A percentile compares a stretch with the other conserved stretches of the same genome.
Evolutionary conservation across 495 filamentous ascomycete genomes (phyloP).

Genomic region (Hamigera avellanea): DNA sequence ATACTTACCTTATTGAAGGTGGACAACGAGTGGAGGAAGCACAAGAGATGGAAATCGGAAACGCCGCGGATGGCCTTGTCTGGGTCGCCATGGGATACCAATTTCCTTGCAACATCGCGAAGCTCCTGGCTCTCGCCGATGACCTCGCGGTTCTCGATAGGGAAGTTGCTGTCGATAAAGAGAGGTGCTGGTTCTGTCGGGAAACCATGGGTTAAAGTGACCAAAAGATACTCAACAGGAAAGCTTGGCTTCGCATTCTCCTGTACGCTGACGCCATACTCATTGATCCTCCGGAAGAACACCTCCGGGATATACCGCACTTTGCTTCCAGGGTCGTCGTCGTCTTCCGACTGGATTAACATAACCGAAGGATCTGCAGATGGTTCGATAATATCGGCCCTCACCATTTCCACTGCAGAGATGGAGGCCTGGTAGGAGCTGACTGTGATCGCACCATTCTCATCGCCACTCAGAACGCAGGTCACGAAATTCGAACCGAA

Average conservation of each 20-base stretch:
- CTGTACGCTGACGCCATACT: conserved; percentile 91
- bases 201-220: conserved; percentile 95
- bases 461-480: conserved; percentile 86
- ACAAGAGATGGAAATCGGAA: conserved; percentile 89
- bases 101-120: conserved; percentile 45
- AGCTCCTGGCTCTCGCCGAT: conserved; percentile 76
- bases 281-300: conserved; percentile 90
- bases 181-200: conserved; percentile 64
- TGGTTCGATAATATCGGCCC: conserved; percentile 89
- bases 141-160: conserved; percentile 80
- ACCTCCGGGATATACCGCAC: conserved; percentile 94
- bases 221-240: conserved; percentile 90
- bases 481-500: conserved; percentile 98
- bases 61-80: conserved; percentile 54
- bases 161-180: conserved; percentile 62
- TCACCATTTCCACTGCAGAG: conserved; percentile 90
- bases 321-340: conserved; percentile 55
- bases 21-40: conserved; percentile 69
- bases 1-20: conserved; percentile 69
- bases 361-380: conserved; percentile 87
- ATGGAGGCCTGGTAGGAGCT: conserved; percentile 92
- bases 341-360: conserved; percentile 88
- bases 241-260: conserved; percentile 95
- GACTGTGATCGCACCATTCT: conserved; percentile 75
- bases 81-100: conserved; percentile 48